Evolutionary conservation across 1,139 yeast genomes (phyloP).

Genomic region (Saccharomyces pastorianus): DNA sequence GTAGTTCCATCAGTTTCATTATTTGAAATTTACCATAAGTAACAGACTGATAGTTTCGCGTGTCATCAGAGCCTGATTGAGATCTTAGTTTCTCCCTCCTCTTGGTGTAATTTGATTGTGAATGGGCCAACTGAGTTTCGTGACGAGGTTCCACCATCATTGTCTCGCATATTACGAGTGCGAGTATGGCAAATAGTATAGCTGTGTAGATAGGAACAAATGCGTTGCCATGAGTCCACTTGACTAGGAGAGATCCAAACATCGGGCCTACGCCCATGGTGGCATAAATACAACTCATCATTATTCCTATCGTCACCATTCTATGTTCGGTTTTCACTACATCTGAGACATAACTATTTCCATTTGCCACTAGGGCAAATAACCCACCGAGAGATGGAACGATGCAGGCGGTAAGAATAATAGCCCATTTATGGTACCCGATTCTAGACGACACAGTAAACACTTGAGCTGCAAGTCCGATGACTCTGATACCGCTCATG

Average conservation of each 20-base stretch:
- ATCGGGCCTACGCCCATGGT: conserved; percentile 53
- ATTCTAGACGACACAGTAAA: conserved; percentile 10
- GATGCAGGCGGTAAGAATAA: conserved; percentile 8
- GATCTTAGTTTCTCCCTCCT: neutral
- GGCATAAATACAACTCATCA: conserved; percentile 43
- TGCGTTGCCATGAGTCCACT: conserved; percentile 8
- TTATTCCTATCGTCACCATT: conserved; percentile 43
- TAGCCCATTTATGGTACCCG: conserved; percentile 9
- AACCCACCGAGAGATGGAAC: conserved; percentile 38
- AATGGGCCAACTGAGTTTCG: conserved; percentile 11
- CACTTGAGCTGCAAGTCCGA: conserved; percentile 9
- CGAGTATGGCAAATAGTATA: conserved; percentile 5
- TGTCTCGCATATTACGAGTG: conserved; percentile 8
- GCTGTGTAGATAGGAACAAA: conserved; percentile 9
- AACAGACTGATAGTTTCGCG: neutral
- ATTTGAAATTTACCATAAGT: conserved; percentile 2
- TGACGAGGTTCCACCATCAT: conserved; percentile 13
- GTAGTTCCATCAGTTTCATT: conserved; percentile 14
- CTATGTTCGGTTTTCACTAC: conserved; percentile 46
- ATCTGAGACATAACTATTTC: conserved; percentile 51
- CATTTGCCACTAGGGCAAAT: conserved; percentile 40
- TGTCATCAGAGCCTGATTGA: conserved; percentile 1
- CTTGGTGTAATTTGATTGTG: conserved; percentile 9
- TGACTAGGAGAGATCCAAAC: conserved; percentile 37
- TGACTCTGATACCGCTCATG: conserved; percentile 9